phyloP scores from a whole-genome alignment of 2,329 filamentous ascomycete species.

The Fusarium sp. region DNA sequence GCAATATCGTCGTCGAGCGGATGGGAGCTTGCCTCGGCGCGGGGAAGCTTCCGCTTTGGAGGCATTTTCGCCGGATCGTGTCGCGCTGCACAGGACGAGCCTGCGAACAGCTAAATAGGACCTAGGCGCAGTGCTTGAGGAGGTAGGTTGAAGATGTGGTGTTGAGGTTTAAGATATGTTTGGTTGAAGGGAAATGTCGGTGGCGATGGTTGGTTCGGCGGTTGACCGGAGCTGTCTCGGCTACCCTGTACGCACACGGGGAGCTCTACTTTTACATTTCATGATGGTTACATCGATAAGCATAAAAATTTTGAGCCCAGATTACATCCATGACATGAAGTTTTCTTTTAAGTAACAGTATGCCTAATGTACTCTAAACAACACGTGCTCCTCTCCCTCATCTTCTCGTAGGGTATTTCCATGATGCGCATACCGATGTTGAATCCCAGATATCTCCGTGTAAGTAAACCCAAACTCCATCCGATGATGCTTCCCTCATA shows the following conservation, averaged over 20 bases:
- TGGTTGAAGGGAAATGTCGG: constrained; percentile 41
- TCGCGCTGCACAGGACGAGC: constrained; percentile 29
- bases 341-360: background rate
- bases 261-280: background rate
- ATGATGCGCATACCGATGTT: constrained; percentile 34
- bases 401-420: constrained; percentile 44
- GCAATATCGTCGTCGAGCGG: constrained; percentile 19
- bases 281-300: background rate
- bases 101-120: constrained; percentile 15
- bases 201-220: constrained; percentile 36
- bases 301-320: no score
- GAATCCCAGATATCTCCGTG: constrained; percentile 32
- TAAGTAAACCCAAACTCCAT: constrained; percentile 46
- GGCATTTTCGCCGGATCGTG: constrained; percentile 34
- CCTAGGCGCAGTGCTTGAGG: background rate
- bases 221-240: constrained; percentile 20
- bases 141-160: background rate
- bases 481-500: constrained; percentile 18
- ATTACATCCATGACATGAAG: background rate
- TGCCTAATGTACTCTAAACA: constrained; percentile 10
- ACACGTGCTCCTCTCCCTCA: constrained; percentile 8
- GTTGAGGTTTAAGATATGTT: constrained; percentile 11
- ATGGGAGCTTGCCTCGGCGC: constrained; percentile 17
- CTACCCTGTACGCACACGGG: constrained; percentile 39
- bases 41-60: constrained; percentile 45